Evolutionary conservation across 805 yeast species (phyloP), one percentile per base, ranked within the genome.

Genomic region (Candida parachauliodes): DNA sequence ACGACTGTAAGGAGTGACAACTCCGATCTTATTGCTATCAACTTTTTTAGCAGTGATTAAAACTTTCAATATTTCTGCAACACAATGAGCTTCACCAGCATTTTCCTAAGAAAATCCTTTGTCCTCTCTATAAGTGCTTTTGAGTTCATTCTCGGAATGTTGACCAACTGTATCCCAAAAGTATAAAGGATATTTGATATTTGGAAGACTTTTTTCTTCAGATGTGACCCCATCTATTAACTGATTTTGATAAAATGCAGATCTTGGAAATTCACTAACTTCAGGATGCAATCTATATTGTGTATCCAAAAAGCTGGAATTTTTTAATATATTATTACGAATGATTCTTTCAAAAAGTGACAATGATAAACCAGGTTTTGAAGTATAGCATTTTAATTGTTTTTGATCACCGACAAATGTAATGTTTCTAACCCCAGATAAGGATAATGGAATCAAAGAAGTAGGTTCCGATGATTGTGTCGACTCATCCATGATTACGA

Each of bases 391-490:
- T 52, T 84, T 76, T 60, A 82, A 65, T 55, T 82, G 89, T 42
- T 77, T 79, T 47, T 82, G 84, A 57, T 82, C 89, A 43, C 88
- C 88, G 25, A 78, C 88, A 50, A 82, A 77, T 2, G 30, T 27
- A 6, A 81, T 76, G 53, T 76, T 79, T 36, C 74, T 73, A 36
- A 81, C 79, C 11, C 83, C 84, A 2, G 77, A 73, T 67, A 81
- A 73, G 6, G 85, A 79, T 41, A 83, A 60, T 8, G 88, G 88
- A 39, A 83, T 83, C 45, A 83, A 63, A 0, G 87, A 77, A 1
- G 78, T 66, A 4, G 88, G 83, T 46, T 83, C 91, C 0, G 87
- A 77, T 0, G 88, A 79, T 48, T 82, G 88, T 0, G 88, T 82
- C 4, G 86, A 74, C 59, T 83, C 89, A 62, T 83, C 89, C 83